A percentile compares a stretch with the other conserved stretches of the same genome.
phyloP scores from a whole-genome alignment of 306 rosid genomes.

The Vigna mungo region DNA sequence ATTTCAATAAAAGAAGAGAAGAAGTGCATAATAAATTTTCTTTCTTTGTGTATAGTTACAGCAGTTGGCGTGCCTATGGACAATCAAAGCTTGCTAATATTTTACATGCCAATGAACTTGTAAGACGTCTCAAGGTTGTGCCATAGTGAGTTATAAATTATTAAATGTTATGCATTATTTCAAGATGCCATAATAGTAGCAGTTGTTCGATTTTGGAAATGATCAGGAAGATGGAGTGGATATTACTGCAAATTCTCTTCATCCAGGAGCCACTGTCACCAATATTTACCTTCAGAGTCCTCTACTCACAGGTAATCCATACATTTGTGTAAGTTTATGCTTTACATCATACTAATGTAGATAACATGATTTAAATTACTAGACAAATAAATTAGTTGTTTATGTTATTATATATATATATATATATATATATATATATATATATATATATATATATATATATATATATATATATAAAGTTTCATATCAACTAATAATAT shows the following conservation, averaged over 20 bases:
- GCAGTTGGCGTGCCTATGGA: conserved; percentile 60
- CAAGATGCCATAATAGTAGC: too few species aligned
- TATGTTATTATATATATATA: too few species aligned
- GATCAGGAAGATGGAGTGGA: conserved; percentile 68
- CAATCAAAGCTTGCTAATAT: conserved; percentile 74
- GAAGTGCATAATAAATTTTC: too few species aligned
- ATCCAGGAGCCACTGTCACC: conserved; percentile 73
- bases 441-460: too few species aligned
- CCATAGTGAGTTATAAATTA: too few species aligned
- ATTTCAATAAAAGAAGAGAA: too few species aligned
- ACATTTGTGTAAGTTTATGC: background rate
- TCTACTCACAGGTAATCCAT: too few species aligned
- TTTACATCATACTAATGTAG: background rate
- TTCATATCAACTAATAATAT: too few species aligned
- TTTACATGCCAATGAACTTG: conserved; percentile 51
- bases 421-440: too few species aligned
- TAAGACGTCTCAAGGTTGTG: conserved; percentile 62
- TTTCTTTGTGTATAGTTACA: conserved; percentile 51
- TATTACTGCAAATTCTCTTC: conserved; percentile 86
- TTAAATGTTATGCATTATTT: too few species aligned
- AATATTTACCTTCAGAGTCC: conserved; percentile 44
- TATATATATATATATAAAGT: too few species aligned
- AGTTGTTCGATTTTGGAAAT: too few species aligned
- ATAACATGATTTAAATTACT: background rate
- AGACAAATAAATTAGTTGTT: background rate